These are phyloP conservation scores for Kodamaea fukazawae DNA, from an alignment of 805 yeast species.

Conservation along the genomic window DNA sequence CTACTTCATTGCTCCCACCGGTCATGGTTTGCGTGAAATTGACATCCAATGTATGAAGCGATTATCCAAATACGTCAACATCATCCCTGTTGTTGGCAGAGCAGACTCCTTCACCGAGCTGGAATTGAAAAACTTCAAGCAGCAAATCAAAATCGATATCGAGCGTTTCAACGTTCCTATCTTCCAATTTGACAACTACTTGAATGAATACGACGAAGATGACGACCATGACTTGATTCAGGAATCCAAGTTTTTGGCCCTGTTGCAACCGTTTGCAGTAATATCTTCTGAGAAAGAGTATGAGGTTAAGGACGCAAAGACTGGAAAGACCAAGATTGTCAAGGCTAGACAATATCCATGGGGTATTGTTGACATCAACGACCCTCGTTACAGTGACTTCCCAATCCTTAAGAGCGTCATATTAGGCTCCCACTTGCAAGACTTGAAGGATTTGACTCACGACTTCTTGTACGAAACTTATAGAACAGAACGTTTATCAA, in stretches of 20 bases:
- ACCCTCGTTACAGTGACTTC: conserved; percentile 53
- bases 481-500: conserved; percentile 71
- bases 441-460: conserved; percentile 77
- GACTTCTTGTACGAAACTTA: conserved; percentile 73
- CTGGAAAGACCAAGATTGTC: conserved; percentile 44
- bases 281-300: conserved; percentile 61
- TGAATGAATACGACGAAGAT: conserved; percentile 59
- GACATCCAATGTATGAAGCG: conserved; percentile 72
- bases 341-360: conserved; percentile 73
- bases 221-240: conserved; percentile 67
- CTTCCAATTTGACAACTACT: conserved; percentile 62
- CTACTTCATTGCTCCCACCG: conserved; percentile 75
- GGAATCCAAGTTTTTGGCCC: conserved; percentile 61
- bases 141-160: conserved; percentile 59
- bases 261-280: conserved; percentile 74
- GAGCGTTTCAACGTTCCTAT: conserved; percentile 69
- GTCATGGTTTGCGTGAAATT: conserved; percentile 74
- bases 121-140: conserved; percentile 62
- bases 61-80: conserved; percentile 70
- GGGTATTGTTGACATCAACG: conserved; percentile 61
- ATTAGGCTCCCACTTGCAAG: conserved; percentile 80
- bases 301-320: conserved; percentile 36
- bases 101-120: conserved; percentile 73
- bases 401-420: conserved; percentile 62
- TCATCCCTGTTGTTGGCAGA: conserved; percentile 78